These are phyloP conservation scores for Penicillium canescens DNA, from an alignment of 495 filamentous ascomycete species.

Conservation along the genomic window DNA sequence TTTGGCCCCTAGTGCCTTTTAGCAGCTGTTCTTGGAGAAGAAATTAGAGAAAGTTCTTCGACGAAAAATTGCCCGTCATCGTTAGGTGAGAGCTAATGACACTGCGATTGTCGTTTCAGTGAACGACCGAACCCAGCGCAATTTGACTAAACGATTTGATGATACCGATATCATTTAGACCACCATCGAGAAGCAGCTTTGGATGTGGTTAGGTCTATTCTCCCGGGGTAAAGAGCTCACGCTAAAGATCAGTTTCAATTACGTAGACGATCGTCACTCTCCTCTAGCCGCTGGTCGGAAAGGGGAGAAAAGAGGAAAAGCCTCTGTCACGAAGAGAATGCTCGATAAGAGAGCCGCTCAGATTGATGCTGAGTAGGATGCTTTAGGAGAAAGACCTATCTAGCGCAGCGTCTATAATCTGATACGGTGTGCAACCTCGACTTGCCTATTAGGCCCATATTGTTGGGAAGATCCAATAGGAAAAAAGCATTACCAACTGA, in stretches of 20 bases:
- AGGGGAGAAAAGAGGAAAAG: conserved; percentile 22
- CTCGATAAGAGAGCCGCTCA: conserved; percentile 20
- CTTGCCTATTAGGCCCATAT: conserved; percentile 19
- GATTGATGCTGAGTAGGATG: conserved; percentile 24
- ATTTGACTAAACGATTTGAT: no score
- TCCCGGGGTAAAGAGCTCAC: conserved; percentile 16
- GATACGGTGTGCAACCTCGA: conserved; percentile 23
- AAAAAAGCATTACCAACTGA: conserved; percentile 31
- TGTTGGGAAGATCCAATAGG: conserved; percentile 27
- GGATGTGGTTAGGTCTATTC: no score
- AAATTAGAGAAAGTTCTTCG: no score
- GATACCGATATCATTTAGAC: no score
- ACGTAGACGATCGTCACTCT: conserved; percentile 11
- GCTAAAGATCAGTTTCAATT: conserved; percentile 17
- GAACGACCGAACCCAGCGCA: no score
- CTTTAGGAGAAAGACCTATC: conserved; percentile 1
- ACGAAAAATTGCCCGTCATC: no score
- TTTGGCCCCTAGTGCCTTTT: no score
- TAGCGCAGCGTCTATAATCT: neutral
- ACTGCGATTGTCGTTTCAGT: no score
- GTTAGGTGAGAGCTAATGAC: no score
- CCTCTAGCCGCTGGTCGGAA: conserved; percentile 1
- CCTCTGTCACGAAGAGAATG: conserved; percentile 19
- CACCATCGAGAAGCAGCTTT: no score
- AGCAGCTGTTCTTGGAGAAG: no score